Evolutionary conservation across 2,329 filamentous ascomycete species (phyloP), one percentile per base, ranked within the genome.

Genomic region (Aspergillus candidus): DNA sequence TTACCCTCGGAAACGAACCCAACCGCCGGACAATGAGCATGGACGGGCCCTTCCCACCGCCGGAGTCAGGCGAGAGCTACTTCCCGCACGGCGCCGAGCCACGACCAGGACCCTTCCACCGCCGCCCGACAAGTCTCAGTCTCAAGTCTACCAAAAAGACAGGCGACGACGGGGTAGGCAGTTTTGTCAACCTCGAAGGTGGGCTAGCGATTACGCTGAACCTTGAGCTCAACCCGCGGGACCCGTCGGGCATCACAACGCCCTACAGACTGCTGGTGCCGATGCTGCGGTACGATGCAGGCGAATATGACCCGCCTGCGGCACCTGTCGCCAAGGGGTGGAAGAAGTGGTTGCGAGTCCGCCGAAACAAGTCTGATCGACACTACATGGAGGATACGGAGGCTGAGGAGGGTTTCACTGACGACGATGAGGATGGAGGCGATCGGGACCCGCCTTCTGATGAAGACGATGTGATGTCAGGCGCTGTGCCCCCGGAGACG

Each of bases 191-290:
- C 59, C 74, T 96, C 0, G 80, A 93, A 60, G 85, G 84, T 27
- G 89, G 88, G 0, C 72, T 98, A 8, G 89, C 96, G 53, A 83
- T 98, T 31, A 86, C 82, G 40, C 69, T 98, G 35, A 95, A 96
- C 56, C 82, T 95, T 50, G 93, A 98, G 68, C 81, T 96, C 49
- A 89, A 84, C 56, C 79, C 86, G 35, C 82, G 80, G 50, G 89
- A 98, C 56, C 91, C 93, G 1, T 78, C 86, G 0, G 94, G 93
- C 11, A 88, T 88, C 51, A 98, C 93, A 0, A 79, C 82, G 40
- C 88, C 89, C 7, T 98, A 98, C 64, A 77, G 88, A 32, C 70
- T 98, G 4, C 76, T 97, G 2, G 83, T 98, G 4, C 93, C 94
- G 10, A 80, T 82, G 41, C 71, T 98, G 40, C 69, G 69, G 56